A percentile compares a stretch with the other conserved stretches of the same genome.
Evolutionary conservation across 2,329 filamentous ascomycete genomes (phyloP).

Genomic region (Chaetothyriales sp.): DNA sequence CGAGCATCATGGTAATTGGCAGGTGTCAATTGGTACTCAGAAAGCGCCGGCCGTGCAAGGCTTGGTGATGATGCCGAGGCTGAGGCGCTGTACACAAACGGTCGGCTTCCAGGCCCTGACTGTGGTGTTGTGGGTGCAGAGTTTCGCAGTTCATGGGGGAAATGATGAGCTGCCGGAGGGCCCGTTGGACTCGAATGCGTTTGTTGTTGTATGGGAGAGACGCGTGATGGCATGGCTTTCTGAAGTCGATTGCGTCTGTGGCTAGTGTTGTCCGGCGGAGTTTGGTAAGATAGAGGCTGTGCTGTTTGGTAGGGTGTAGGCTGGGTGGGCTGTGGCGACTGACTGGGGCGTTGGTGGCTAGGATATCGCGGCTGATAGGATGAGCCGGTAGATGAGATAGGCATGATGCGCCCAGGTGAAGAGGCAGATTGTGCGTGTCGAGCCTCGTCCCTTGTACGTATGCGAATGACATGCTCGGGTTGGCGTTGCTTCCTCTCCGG

Average conservation of each 20-base stretch:
- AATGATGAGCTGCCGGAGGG: background rate
- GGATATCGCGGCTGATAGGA: slow-evolving; percentile 7
- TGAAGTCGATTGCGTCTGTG: slow-evolving; percentile 18
- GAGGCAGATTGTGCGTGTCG: slow-evolving; percentile 10
- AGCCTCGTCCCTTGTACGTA: slow-evolving; percentile 22
- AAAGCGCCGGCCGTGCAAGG: slow-evolving; percentile 9
- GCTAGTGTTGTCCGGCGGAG: background rate
- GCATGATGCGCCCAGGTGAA: slow-evolving; percentile 12
- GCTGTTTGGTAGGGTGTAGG: background rate
- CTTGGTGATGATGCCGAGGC: slow-evolving; percentile 5
- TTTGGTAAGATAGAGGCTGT: slow-evolving; percentile 13
- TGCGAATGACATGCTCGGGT: slow-evolving; percentile 34
- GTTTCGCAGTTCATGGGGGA: background rate
- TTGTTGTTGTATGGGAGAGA: slow-evolving; percentile 14
- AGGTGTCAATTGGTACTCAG: slow-evolving; percentile 14
- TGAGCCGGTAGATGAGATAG: slow-evolving; percentile 20
- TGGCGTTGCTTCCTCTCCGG: slow-evolving; percentile 42
- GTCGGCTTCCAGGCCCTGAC: background rate
- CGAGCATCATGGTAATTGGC: slow-evolving; percentile 7
- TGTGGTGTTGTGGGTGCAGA: background rate
- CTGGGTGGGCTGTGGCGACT: no score
- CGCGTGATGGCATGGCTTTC: slow-evolving; percentile 12
- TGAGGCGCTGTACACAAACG: background rate
- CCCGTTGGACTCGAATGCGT: slow-evolving; percentile 13
- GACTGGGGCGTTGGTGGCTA: no score